These are phyloP conservation scores for Hibiscus tridactylites DNA, from an alignment of 345 rosid species.

Conservation along the genomic window DNA sequence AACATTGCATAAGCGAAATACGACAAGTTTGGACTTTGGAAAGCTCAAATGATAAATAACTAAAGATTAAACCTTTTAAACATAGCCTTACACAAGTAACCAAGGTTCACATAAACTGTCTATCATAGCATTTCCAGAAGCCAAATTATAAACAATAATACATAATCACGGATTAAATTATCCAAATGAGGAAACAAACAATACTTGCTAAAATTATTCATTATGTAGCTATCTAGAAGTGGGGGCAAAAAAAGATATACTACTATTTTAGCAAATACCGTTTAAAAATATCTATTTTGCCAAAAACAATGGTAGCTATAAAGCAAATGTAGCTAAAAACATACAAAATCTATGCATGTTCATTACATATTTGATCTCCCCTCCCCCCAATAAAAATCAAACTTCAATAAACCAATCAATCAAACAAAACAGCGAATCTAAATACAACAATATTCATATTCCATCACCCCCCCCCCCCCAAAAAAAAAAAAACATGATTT, in stretches of 20 bases:
- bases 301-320: slow-evolving; percentile 2
- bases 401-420: not conserved
- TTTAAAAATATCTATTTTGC: not conserved
- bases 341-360: slow-evolving; percentile 3
- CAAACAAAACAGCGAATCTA: not conserved
- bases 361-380: slow-evolving; percentile 15
- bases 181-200: not conserved
- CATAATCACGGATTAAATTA: slow-evolving; percentile 2
- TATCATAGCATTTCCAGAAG: slow-evolving; percentile 1
- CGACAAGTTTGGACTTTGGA: not conserved
- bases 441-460: not conserved
- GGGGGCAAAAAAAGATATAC: not conserved
- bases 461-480: not conserved
- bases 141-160: slow-evolving; percentile 4
- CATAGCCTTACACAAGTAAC: slow-evolving; percentile 6
- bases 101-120: slow-evolving; percentile 3
- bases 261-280: slow-evolving; percentile 11
- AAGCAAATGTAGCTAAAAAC: slow-evolving; percentile 28
- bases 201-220: not conserved
- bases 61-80: not conserved
- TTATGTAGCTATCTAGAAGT: not conserved
- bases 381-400: not conserved
- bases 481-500: not conserved
- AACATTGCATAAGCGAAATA: not conserved
- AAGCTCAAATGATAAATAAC: slow-evolving; percentile 7